Conservation (phyloP, 148 eudicot species). For the Silene uniflora region DNA sequence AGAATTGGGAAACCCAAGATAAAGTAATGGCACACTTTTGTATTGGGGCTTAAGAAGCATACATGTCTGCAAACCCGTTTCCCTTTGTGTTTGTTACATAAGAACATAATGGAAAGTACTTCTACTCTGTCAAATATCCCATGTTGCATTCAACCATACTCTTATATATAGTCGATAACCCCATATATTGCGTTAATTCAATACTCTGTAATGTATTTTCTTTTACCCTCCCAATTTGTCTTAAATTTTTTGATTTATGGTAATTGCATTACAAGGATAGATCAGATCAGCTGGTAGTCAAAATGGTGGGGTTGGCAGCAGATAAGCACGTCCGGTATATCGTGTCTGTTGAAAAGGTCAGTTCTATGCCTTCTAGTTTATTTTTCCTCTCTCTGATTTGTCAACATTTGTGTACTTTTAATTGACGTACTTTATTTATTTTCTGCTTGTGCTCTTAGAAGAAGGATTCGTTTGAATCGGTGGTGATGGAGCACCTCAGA, state of each 20-base stretch:
- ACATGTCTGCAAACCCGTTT: too few species aligned
- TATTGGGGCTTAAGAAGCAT: too few species aligned
- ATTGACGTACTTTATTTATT: neutral
- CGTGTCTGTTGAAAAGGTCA: slow-evolving; percentile 69
- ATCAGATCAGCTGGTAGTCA: slow-evolving; percentile 10
- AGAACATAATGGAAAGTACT: too few species aligned
- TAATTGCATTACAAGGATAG: neutral
- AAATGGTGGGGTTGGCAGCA: slow-evolving; percentile 29
- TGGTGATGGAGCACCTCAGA: slow-evolving; percentile 79
- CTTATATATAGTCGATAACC: too few species aligned
- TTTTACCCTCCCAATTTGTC: too few species aligned
- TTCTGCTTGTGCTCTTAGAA: slow-evolving; percentile 34
- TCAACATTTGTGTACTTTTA: neutral
- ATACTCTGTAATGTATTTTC: too few species aligned
- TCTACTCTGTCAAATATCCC: too few species aligned
- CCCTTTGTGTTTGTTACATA: too few species aligned
- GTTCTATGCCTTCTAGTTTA: neutral
- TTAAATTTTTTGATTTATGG: neutral
- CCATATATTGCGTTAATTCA: too few species aligned
- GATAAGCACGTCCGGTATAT: slow-evolving; percentile 72
- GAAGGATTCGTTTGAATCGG: slow-evolving; percentile 72
- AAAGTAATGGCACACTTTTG: too few species aligned
- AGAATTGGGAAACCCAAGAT: too few species aligned
- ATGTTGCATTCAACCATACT: too few species aligned
- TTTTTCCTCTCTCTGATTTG: neutral